A percentile compares a stretch with the other conserved stretches of the same genome.
phyloP scores from a whole-genome alignment of 2,329 filamentous ascomycete genomes.

The Sporothrix euskadiensis region DNA sequence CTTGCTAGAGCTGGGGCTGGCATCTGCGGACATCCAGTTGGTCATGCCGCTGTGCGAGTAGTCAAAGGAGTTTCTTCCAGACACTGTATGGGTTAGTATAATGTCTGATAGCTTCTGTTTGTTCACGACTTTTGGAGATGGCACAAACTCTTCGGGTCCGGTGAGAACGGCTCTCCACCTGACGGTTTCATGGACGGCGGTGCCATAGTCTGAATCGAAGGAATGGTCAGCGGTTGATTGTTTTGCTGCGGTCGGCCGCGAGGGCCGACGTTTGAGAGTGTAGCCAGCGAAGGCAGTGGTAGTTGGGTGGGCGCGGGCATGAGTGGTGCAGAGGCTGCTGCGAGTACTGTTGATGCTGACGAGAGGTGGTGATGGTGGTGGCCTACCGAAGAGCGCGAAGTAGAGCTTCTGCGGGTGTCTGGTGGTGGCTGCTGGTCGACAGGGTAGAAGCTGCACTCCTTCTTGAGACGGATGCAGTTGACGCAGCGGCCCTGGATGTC shows the following conservation, averaged over 20 bases:
- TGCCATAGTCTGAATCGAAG: constrained; percentile 49
- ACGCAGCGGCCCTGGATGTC: constrained; percentile 77
- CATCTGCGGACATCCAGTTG: constrained; percentile 50
- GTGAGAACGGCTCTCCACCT: constrained; percentile 42
- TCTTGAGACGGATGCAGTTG: constrained; percentile 92
- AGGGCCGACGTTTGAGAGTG: constrained; percentile 42
- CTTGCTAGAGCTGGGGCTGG: constrained; percentile 46
- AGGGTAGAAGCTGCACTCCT: constrained; percentile 88
- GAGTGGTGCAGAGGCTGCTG: constrained; percentile 42
- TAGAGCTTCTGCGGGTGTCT: constrained; percentile 48
- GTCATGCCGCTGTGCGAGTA: constrained; percentile 44
- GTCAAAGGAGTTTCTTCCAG: constrained; percentile 35
- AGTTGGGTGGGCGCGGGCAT: constrained; percentile 4
- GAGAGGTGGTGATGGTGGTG: neutral
- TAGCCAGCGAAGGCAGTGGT: constrained; percentile 16
- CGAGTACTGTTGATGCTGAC: constrained; percentile 35
- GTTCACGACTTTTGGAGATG: neutral
- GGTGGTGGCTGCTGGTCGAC: constrained; percentile 73
- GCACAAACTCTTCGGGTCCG: constrained; percentile 49
- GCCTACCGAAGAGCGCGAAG: constrained; percentile 44
- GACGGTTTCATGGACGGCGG: constrained; percentile 46
- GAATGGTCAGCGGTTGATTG: constrained; percentile 48
- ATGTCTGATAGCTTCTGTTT: neutral
- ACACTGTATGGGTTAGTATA: constrained; percentile 28
- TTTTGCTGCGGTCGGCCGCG: constrained; percentile 41